Base-by-base conservation (phyloP, 2,329 filamentous ascomycete genomes). In the Eutypella sp. region DNA sequence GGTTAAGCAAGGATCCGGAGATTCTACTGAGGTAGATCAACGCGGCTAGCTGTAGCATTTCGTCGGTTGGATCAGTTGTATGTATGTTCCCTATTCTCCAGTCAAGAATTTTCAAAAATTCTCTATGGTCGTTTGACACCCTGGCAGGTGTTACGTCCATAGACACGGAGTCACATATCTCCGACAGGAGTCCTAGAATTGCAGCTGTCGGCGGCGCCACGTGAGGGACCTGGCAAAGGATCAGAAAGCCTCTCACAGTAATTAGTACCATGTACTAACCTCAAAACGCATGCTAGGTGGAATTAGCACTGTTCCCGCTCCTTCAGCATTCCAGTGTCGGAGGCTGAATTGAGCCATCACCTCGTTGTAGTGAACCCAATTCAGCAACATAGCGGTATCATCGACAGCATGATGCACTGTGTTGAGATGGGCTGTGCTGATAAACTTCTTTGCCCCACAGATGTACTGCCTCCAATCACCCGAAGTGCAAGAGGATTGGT, bases 11-110 rank as follows among this genome's bases (percentile, higher is more conserved):
- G n/a, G 41, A 46, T 2, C 52, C 41, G 1, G 56, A 57, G 0
- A 49, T 48, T 5, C 62, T 57, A 15, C 53, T 46, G 3, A 69
- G 56, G 36, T 67, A 68, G 3, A 67, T 44, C 9, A 65, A 41
- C 3, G 55, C 53, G 0, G 62, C 52, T 4, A 65, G 23, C 3
- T 55, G 56, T 41, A 65, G 48, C 25, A 48, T 36, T 3, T 44
- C 33, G 33, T 27, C n/a, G 5, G 18, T 22, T 5, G 39, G 8
- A 38, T 34, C 36, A 33, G 44, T 24, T 20, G 45, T 40, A 3
- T 41, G 23, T 4, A 52, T 10, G 33, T 37, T 60, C n/a, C 51
- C 40, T 38, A 64, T 60, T 34, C 52, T 50, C 58, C 57, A 62
- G 25, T 61, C 57, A 13, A 62, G 48, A 7, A 62, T 48, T 29